Evolutionary conservation across 1,139 yeast species (phyloP).

Genomic region (Pichia sp.): DNA sequence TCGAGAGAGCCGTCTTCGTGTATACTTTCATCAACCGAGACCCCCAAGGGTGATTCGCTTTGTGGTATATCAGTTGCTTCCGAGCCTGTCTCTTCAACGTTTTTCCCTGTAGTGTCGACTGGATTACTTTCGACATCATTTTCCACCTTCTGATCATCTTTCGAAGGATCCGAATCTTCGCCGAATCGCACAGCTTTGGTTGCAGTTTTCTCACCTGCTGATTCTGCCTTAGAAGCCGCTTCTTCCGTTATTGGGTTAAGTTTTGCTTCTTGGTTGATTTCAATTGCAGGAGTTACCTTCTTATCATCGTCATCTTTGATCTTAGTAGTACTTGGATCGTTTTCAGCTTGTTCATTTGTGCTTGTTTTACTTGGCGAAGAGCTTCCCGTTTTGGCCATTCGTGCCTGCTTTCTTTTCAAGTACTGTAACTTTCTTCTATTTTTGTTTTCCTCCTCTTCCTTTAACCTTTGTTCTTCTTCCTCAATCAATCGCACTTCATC

Average conservation of each 20-base stretch:
- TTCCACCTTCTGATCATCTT: neutral
- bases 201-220: neutral
- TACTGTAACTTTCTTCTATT: slow-evolving; percentile 39
- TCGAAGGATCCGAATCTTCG: neutral
- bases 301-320: slow-evolving; percentile 1
- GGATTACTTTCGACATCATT: neutral
- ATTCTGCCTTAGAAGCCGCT: neutral
- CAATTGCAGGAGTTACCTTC: neutral
- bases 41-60: neutral
- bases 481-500: slow-evolving; percentile 51
- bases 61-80: neutral
- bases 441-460: slow-evolving; percentile 35
- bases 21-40: neutral
- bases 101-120: neutral
- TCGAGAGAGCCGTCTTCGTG: neutral
- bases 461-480: slow-evolving; percentile 31
- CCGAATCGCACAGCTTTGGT: neutral
- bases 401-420: slow-evolving; percentile 32
- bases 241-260: neutral
- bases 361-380: neutral
- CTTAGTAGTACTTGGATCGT: neutral
- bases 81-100: neutral
- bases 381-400: slow-evolving; percentile 7
- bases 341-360: neutral
- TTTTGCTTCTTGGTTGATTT: neutral